These are phyloP conservation scores for Verbascum thapsus DNA, from an alignment of 257 asterid species.

Conservation along the genomic window DNA sequence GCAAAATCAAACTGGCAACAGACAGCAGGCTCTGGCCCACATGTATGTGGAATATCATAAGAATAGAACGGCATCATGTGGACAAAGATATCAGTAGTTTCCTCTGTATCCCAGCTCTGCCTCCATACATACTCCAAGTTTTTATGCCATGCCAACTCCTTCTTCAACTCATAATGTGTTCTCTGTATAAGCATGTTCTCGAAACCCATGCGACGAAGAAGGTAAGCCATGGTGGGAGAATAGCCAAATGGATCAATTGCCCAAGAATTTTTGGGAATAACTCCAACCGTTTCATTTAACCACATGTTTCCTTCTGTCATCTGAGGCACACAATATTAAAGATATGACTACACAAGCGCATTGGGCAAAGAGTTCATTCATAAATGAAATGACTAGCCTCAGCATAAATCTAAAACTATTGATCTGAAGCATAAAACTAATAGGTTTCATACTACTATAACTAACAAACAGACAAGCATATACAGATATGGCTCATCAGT, in stretches of 20 bases:
- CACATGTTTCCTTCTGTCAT: conserved; percentile 96
- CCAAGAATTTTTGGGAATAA: conserved; percentile 94
- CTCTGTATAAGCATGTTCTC: conserved; percentile 99
- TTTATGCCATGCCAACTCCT: conserved; percentile 77
- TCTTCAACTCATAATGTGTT: conserved; percentile 95
- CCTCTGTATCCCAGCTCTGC: conserved; percentile 97
- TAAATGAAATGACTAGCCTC: conserved; percentile 1
- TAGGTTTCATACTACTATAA: too few relatives aligned
- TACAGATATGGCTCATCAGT: conserved; percentile 9
- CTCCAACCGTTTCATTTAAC: conserved; percentile 95
- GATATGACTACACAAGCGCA: conserved; percentile 20
- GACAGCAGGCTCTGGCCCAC: conserved; percentile 99
- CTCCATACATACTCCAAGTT: conserved; percentile 94
- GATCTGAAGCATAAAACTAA: conserved; percentile 12
- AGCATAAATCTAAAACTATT: not conserved
- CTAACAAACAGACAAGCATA: conserved; percentile 12
- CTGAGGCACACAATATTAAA: conserved; percentile 44
- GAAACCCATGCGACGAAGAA: conserved; percentile 97
- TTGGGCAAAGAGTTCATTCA: too few relatives aligned
- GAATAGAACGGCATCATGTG: conserved; percentile 99
- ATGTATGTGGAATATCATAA: conserved; percentile 95
- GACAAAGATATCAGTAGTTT: conserved; percentile 95
- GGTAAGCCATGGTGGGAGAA: conserved; percentile 98
- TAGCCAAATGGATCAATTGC: conserved; percentile 97
- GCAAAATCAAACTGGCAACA: conserved; percentile 99